Evolutionary conservation across 176 grass and related monocot species (phyloP), one percentile per base, ranked within the genome.

Genomic region (Avena eriantha): DNA sequence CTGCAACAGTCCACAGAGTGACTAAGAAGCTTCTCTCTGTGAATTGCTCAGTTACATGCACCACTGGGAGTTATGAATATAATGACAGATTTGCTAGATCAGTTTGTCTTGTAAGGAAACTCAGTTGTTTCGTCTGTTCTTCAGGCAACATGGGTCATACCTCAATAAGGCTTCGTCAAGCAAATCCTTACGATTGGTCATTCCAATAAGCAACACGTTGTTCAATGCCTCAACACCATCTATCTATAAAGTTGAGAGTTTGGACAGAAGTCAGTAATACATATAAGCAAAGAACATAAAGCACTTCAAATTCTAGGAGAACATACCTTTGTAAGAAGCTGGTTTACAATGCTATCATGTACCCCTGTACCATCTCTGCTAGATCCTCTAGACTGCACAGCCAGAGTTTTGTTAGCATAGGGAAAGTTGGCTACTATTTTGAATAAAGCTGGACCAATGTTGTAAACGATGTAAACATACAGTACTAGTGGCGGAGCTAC

Each of bases 141-240:
- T 76, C 73, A 19, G 8, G 46, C 57, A 74, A 73, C 7, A 29
- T 82, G 47, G 50, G 48, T 71, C 54, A 58, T 74, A 96, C 94
- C 94, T 96, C 80, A 99, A 88, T 54, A 99, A 87, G 73, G 97
- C 97, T 93, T 96, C 93, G 79, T 99, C 97, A 69, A 99, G 90
- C 72, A 96, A 89, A 94, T 99, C 97, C 90, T 96, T 99, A 83
- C 97, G 82, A 87, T 98, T 98, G 10, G 93, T 98, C 93, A 98
- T 96, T 83, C 97, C 97, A 89, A 99, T 99, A 82, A 99, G 97
- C 90, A 99, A 83, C 59, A 99, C 97, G 15, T 99, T 99, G 69
- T 99, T 99, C 83, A 99, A 83, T 10, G 92, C 83, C 81, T 99
- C 97, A 74, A 96, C 97, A 82, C 97, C 97, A 82, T 98, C 97